Evolutionary conservation across 2,329 filamentous ascomycete species (phyloP).

Genomic region (Alternaria brassicicola): DNA sequence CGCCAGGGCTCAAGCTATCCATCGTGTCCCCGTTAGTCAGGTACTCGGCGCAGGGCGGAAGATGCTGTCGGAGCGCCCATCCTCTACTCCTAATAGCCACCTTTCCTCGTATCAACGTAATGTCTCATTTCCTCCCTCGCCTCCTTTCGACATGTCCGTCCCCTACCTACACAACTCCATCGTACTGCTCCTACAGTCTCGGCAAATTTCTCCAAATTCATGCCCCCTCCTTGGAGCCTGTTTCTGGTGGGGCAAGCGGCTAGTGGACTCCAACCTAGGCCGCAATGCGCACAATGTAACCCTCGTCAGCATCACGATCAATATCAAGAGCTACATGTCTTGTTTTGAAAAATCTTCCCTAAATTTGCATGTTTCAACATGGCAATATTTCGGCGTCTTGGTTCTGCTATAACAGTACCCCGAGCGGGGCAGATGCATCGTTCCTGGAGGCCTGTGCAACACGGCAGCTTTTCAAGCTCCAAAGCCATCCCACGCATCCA

Average conservation of each 20-base stretch:
- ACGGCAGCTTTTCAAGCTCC: neutral
- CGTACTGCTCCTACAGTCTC: neutral
- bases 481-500: constrained; percentile 5
- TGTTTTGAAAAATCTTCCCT: neutral
- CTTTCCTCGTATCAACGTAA: neutral
- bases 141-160: neutral
- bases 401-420: neutral
- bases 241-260: neutral
- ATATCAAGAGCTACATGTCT: neutral
- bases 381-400: neutral
- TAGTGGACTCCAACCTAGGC: neutral
- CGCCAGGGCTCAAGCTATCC: neutral
- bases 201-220: neutral
- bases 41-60: neutral
- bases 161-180: neutral
- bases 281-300: neutral
- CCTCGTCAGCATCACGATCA: neutral
- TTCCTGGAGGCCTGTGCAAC: neutral
- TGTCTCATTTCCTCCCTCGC: neutral
- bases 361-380: neutral
- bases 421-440: neutral
- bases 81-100: neutral
- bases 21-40: neutral
- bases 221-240: neutral
- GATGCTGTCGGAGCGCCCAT: neutral